Conservation (phyloP, 495 filamentous ascomycete genomes). For the Xylaria longipes region DNA sequence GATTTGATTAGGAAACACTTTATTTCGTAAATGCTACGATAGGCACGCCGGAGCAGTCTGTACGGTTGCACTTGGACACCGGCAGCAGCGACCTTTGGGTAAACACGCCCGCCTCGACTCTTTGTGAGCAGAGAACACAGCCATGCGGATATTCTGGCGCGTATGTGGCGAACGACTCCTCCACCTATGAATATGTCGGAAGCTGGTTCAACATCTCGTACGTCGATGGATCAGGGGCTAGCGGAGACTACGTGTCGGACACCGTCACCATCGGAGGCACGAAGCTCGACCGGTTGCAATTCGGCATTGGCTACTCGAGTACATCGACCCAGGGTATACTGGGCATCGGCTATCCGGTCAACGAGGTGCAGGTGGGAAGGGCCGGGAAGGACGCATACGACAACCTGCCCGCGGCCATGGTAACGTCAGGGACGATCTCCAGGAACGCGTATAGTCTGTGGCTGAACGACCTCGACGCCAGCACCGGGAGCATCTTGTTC, state of each 20-base stretch:
- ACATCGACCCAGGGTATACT: conserved; percentile 79
- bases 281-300: conserved; percentile 72
- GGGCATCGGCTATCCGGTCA: conserved; percentile 85
- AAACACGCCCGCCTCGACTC: conserved; percentile 68
- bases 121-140: conserved; percentile 56
- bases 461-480: conserved; percentile 81
- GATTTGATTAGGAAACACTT: conserved; percentile 56
- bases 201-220: conserved; percentile 91
- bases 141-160: conserved; percentile 68
- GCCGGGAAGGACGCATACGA: conserved; percentile 67
- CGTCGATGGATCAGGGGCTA: conserved; percentile 81
- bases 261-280: conserved; percentile 70
- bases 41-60: conserved; percentile 69
- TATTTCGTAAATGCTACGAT: conserved; percentile 77
- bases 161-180: conserved; percentile 76
- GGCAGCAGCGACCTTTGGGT: conserved; percentile 92
- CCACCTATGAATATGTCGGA: conserved; percentile 78
- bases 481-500: conserved; percentile 84
- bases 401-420: conserved; percentile 81
- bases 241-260: conserved; percentile 86
- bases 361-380: conserved; percentile 78
- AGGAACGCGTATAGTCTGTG: conserved; percentile 88
- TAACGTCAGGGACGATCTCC: conserved; percentile 70
- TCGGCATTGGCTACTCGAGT: conserved; percentile 83
- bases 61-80: conserved; percentile 79